Evolutionary conservation across 2,329 filamentous ascomycete species (phyloP).

Genomic region (Clarireedia sp.): DNA sequence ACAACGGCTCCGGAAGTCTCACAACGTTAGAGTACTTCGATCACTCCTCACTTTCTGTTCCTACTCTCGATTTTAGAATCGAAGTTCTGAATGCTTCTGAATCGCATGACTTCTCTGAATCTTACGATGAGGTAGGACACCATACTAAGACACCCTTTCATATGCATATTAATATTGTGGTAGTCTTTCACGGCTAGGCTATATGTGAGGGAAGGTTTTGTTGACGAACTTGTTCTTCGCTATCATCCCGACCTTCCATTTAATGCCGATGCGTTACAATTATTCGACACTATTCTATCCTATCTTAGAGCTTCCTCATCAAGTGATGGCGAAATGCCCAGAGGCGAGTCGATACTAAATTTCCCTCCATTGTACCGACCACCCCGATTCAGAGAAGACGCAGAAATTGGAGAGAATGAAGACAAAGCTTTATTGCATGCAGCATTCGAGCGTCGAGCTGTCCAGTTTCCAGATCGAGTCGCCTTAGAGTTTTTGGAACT

Average conservation of each 20-base stretch:
- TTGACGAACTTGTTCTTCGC: neutral
- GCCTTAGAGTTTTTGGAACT: slow-evolving; percentile 1
- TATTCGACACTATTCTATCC: neutral
- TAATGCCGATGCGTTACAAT: neutral
- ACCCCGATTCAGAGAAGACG: neutral
- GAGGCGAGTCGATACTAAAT: neutral
- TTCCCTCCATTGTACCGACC: neutral
- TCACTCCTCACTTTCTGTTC: neutral
- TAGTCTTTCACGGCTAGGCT: neutral
- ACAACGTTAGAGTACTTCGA: neutral
- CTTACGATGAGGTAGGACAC: neutral
- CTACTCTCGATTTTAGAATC: neutral
- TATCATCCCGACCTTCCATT: neutral
- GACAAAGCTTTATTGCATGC: neutral
- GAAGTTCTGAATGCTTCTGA: neutral
- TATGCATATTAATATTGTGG: neutral
- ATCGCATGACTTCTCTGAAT: neutral
- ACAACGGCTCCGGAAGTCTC: neutral
- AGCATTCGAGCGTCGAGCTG: neutral
- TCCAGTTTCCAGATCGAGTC: neutral
- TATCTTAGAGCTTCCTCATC: neutral
- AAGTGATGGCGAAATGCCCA: neutral
- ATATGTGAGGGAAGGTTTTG: neutral
- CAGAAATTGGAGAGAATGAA: neutral
- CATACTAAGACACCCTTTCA: no score